Conservation (phyloP, 2,329 filamentous ascomycete species). For the Aphanocladium album region DNA sequence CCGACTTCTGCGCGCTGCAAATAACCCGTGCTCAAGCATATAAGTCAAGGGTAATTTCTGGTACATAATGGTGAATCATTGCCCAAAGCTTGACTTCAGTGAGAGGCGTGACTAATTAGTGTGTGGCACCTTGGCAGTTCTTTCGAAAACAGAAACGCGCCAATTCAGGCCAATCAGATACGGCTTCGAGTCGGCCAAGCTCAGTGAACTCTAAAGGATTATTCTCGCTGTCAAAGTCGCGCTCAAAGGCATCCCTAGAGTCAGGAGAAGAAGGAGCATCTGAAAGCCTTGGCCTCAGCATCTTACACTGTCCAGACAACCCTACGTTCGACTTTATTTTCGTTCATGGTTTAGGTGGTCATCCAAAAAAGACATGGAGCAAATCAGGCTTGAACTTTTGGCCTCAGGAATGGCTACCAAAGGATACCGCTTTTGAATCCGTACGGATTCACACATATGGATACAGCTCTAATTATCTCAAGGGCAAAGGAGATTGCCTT, state of each 20-base stretch:
- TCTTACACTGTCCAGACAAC: slow-evolving; percentile 19
- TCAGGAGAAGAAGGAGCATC: not conserved
- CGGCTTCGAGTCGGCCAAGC: slow-evolving; percentile 5
- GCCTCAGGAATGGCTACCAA: slow-evolving; percentile 33
- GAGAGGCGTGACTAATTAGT: not conserved
- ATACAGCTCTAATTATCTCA: slow-evolving; percentile 29
- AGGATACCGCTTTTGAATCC: slow-evolving; percentile 23
- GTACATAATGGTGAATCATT: not conserved
- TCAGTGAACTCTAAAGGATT: slow-evolving; percentile 9
- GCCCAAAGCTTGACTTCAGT: not conserved
- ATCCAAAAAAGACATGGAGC: slow-evolving; percentile 34
- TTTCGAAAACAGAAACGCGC: slow-evolving; percentile 16
- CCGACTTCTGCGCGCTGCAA: not conserved
- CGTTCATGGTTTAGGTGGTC: slow-evolving; percentile 35
- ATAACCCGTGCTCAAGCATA: not conserved
- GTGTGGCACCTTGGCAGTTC: slow-evolving; percentile 12
- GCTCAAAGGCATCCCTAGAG: slow-evolving; percentile 3
- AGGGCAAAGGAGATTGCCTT: slow-evolving; percentile 21
- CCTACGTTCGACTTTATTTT: slow-evolving; percentile 31
- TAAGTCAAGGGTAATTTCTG: not conserved
- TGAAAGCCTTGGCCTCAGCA: slow-evolving; percentile 18
- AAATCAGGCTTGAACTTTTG: slow-evolving; percentile 28
- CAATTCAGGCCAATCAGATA: slow-evolving; percentile 5
- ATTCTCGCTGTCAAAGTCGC: slow-evolving; percentile 14
- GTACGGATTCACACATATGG: slow-evolving; percentile 28